A percentile compares a stretch with the other conserved stretches of the same genome.
Evolutionary conservation across 192 early-diverging fungal species (phyloP).

Genomic region (Coemansia sp.): DNA sequence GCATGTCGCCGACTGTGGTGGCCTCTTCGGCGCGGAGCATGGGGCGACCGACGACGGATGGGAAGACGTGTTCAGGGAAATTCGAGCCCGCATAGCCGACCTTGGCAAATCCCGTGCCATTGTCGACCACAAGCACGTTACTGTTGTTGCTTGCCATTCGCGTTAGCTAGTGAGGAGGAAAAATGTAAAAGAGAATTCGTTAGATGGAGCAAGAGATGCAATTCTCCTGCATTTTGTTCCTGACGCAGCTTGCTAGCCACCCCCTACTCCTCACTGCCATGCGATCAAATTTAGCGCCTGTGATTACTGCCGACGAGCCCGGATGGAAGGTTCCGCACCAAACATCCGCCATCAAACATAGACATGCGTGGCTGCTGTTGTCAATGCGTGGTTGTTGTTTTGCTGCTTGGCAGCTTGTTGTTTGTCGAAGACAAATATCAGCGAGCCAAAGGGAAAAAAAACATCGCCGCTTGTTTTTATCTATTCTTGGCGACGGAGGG

Average conservation of each 20-base stretch:
- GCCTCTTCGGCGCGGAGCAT: slow-evolving; percentile 96
- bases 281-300: neutral
- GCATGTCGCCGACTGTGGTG: slow-evolving; percentile 59
- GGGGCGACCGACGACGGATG: slow-evolving; percentile 97
- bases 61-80: slow-evolving; percentile 95
- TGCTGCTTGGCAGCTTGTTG: too few species aligned
- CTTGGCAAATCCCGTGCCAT: slow-evolving; percentile 96
- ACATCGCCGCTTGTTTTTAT: too few species aligned
- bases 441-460: too few species aligned
- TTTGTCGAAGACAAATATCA: too few species aligned
- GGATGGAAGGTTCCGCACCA: slow-evolving; percentile 23
- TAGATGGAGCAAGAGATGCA: slow-evolving; percentile 4
- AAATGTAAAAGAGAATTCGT: neutral
- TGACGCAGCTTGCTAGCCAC: neutral
- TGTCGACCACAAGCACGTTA: slow-evolving; percentile 83
- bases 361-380: neutral
- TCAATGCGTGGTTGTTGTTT: neutral
- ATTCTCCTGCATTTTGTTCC: neutral
- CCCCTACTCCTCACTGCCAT: neutral
- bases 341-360: neutral
- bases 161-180: neutral
- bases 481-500: too few species aligned
- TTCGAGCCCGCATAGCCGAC: slow-evolving; percentile 95
- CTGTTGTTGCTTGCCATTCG: slow-evolving; percentile 31
- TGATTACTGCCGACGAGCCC: neutral